A percentile compares a stretch with the other conserved stretches of the same genome.
Evolutionary conservation across 768 basidiomycete genomes (phyloP).

Genomic region (Calocybe indica): DNA sequence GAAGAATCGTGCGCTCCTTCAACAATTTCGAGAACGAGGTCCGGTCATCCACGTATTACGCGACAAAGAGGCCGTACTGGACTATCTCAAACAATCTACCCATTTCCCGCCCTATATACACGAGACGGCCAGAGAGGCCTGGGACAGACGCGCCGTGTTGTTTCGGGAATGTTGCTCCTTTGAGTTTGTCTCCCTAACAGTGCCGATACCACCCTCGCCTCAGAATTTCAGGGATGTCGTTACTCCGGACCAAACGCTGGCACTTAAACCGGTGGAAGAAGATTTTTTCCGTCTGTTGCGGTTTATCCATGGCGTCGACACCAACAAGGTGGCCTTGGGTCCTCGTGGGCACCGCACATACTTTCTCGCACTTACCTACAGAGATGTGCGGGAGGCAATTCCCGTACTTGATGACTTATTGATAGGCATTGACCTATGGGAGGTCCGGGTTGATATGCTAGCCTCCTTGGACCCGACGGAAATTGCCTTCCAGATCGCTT

Average conservation of each 20-base stretch:
- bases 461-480: constrained; percentile 37
- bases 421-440: constrained; percentile 67
- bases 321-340: constrained; percentile 40
- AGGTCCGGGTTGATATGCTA: constrained; percentile 71
- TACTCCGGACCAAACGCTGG: constrained; percentile 12
- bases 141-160: constrained; percentile 55
- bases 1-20: constrained; percentile 51
- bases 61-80: constrained; percentile 60
- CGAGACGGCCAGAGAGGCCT: constrained; percentile 62
- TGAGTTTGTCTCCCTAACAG: constrained; percentile 60
- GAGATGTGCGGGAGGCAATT: constrained; percentile 56
- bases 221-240: constrained; percentile 10
- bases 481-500: constrained; percentile 60
- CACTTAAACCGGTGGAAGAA: constrained; percentile 27
- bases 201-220: constrained; percentile 16
- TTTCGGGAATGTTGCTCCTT: constrained; percentile 59
- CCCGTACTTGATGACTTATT: constrained; percentile 50
- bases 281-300: constrained; percentile 66
- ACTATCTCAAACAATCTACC: constrained; percentile 43
- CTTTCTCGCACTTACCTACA: constrained; percentile 71
- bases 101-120: constrained; percentile 38
- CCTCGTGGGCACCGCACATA: constrained; percentile 45
- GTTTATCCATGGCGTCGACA: constrained; percentile 55
- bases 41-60: constrained; percentile 73
- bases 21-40: constrained; percentile 42